A percentile compares a stretch with the other conserved stretches of the same genome.
phyloP scores from a whole-genome alignment of 768 basidiomycete species.

The Pleurotus ostreatus region DNA sequence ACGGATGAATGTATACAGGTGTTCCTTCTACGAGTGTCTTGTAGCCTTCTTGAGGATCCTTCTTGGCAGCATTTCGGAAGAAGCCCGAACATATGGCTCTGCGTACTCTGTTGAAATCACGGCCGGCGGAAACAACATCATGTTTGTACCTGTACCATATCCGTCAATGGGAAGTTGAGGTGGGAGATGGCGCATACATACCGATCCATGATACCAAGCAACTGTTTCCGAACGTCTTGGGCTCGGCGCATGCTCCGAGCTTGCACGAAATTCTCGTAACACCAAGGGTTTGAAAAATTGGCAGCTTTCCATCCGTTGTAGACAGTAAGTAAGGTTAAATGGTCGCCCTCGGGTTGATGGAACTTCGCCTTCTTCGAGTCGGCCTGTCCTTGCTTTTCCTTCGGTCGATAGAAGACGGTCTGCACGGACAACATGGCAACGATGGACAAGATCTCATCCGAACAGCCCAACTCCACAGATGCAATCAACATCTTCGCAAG shows the following conservation, averaged over 20 bases:
- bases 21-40: slow-evolving; percentile 97
- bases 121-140: slow-evolving; percentile 89
- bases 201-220: slow-evolving; percentile 99
- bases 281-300: slow-evolving; percentile 98
- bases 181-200: slow-evolving; percentile 29
- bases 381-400: slow-evolving; percentile 98
- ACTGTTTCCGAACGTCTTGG: slow-evolving; percentile 96
- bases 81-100: slow-evolving; percentile 96
- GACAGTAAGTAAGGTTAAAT: slow-evolving; percentile 86
- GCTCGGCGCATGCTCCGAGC: slow-evolving; percentile 95
- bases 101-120: slow-evolving; percentile 89
- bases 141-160: slow-evolving; percentile 76
- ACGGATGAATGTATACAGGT: slow-evolving; percentile 98
- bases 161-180: neutral
- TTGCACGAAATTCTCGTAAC: slow-evolving; percentile 98
- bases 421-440: slow-evolving; percentile 98
- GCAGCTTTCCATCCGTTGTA: slow-evolving; percentile 98
- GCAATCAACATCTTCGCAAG: slow-evolving; percentile 98
- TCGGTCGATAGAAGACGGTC: slow-evolving; percentile 97
- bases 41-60: slow-evolving; percentile 97
- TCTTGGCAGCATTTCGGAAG: slow-evolving; percentile 98
- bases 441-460: slow-evolving; percentile 95
- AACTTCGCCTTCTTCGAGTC: slow-evolving; percentile 99
- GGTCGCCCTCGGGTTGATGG: slow-evolving; percentile 98
- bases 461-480: slow-evolving; percentile 95